phyloP scores from a whole-genome alignment of 768 basidiomycete species.

The Pisolithus microcarpus region DNA sequence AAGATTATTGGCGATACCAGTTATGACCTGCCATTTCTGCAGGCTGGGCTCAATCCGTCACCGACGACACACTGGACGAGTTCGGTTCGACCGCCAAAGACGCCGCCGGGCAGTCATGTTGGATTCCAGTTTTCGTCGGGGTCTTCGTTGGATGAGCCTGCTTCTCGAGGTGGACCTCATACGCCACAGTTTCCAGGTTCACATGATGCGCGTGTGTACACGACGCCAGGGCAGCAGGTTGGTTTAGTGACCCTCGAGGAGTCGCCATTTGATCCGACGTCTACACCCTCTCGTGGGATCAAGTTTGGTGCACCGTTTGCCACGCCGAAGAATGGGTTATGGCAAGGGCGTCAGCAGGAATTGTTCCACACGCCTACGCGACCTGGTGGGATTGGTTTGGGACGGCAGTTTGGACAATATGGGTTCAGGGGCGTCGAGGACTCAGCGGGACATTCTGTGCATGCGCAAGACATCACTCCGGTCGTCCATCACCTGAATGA shows the following conservation, averaged over 20 bases:
- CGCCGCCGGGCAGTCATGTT: conserved; percentile 35
- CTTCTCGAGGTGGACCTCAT: conserved; percentile 46
- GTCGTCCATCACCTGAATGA: conserved; percentile 34
- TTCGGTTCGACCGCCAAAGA: conserved; percentile 35
- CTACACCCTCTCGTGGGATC: conserved; percentile 76
- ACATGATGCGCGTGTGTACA: conserved; percentile 35
- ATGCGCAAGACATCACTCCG: conserved; percentile 46
- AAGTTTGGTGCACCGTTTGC: conserved; percentile 50
- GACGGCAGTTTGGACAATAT: conserved; percentile 7
- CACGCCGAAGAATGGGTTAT: conserved; percentile 54
- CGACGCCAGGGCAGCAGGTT: conserved; percentile 31
- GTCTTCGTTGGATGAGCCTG: conserved; percentile 40
- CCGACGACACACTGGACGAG: conserved; percentile 45
- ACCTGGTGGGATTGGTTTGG: conserved; percentile 17
- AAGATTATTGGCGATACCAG: conserved; percentile 31
- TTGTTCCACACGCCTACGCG: conserved; percentile 51
- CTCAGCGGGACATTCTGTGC: conserved; percentile 1
- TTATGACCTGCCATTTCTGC: conserved; percentile 55
- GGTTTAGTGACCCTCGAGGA: conserved; percentile 38
- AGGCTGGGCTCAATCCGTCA: conserved; percentile 46
- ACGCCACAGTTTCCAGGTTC: conserved; percentile 42
- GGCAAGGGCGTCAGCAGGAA: conserved; percentile 36
- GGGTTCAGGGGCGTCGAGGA: neutral
- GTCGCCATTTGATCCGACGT: conserved; percentile 67
- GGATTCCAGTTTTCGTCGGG: conserved; percentile 27